Percentiles rank a stretch among this genome's conserved stretches.
These are phyloP conservation scores for Fistulina hepatica DNA, from an alignment of 1,284 basidiomycete species.

Conservation along the genomic window DNA sequence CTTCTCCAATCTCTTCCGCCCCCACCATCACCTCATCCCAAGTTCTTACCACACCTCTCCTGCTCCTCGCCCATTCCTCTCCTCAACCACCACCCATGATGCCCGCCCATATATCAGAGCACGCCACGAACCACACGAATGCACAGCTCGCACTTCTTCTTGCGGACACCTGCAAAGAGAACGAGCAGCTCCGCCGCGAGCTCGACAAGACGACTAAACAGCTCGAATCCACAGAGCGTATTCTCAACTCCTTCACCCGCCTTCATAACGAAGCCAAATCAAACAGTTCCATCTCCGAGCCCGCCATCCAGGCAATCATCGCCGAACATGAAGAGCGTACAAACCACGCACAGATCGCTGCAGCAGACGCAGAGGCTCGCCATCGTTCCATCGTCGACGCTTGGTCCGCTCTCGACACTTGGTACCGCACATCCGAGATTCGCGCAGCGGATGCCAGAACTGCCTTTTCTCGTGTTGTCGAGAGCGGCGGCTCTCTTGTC, in stretches of 20 bases:
- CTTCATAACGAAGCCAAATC: conserved; percentile 15
- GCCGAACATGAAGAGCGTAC: conserved; percentile 11
- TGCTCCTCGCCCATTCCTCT: too few species aligned
- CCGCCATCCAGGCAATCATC: conserved; percentile 1
- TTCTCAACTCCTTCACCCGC: conserved; percentile 24
- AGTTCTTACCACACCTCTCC: too few species aligned
- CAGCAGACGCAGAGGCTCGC: conserved; percentile 47
- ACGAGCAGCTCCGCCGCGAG: conserved; percentile 40
- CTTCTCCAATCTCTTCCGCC: too few species aligned
- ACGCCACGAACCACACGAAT: conserved; percentile 9
- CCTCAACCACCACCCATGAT: too few species aligned
- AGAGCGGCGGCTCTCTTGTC: conserved; percentile 33
- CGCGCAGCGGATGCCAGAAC: conserved; percentile 39
- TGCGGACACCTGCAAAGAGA: conserved; percentile 37
- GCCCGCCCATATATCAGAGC: too few species aligned
- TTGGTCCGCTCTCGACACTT: conserved; percentile 44
- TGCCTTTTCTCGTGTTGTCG: conserved; percentile 38
- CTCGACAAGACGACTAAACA: conserved; percentile 31
- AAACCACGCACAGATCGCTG: conserved; percentile 37
- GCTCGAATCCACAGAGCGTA: conserved; percentile 43
- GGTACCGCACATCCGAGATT: conserved; percentile 34
- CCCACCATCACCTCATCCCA: too few species aligned
- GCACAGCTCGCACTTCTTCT: conserved; percentile 48
- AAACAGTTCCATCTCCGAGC: conserved; percentile 39
- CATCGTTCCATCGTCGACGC: conserved; percentile 36